Evolutionary conservation across 2,329 filamentous ascomycete genomes (phyloP).

Genomic region (Trichoderma pleuroti): DNA sequence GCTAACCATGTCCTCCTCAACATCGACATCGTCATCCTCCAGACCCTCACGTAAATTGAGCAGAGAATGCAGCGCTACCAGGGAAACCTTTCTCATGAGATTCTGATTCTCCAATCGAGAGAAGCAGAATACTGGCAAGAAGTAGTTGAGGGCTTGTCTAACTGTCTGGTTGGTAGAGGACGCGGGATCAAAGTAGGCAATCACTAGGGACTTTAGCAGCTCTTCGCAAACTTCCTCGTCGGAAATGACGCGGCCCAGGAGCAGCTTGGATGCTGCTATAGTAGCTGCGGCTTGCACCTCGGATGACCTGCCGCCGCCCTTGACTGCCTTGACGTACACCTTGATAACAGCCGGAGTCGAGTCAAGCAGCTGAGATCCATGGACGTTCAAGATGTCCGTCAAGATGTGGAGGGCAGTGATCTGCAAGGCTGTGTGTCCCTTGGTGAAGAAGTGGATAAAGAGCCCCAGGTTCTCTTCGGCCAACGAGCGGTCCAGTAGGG

Average conservation of each 20-base stretch:
- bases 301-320: constrained; percentile 63
- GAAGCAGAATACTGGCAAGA: constrained; percentile 91
- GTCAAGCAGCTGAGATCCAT: constrained; percentile 73
- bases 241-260: constrained; percentile 75
- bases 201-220: constrained; percentile 77
- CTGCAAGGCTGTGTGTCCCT: constrained; percentile 85
- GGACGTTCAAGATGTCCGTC: constrained; percentile 86
- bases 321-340: constrained; percentile 79
- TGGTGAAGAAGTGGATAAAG: constrained; percentile 94
- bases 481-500: constrained; percentile 83
- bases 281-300: constrained; percentile 79
- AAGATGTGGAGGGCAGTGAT: constrained; percentile 88
- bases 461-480: constrained; percentile 88
- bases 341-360: constrained; percentile 70
- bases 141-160: constrained; percentile 85
- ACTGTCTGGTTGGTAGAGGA: constrained; percentile 77
- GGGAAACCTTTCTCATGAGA: constrained; percentile 70
- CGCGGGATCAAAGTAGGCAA: constrained; percentile 86
- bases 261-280: constrained; percentile 77
- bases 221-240: constrained; percentile 64
- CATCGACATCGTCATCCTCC: constrained; percentile 72
- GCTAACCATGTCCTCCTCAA: constrained; percentile 74
- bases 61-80: constrained; percentile 71
- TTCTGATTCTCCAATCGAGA: constrained; percentile 78
- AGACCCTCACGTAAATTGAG: constrained; percentile 68